These are phyloP conservation scores for Trypanosoma lewisi DNA, from an alignment of 208 protist genomes.

Conservation along the genomic window DNA sequence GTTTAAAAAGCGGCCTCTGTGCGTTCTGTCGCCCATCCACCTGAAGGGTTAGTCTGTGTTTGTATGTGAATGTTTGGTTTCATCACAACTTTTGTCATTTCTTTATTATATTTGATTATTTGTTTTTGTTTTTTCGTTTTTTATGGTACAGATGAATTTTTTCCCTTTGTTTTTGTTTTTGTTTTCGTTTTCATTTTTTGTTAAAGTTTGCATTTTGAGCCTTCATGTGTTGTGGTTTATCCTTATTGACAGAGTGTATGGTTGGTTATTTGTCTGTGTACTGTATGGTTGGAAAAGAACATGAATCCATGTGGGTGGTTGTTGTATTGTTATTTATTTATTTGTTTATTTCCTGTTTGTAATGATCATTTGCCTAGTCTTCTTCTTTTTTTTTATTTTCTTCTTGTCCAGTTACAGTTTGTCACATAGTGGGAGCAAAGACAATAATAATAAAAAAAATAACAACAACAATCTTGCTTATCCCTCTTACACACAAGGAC, in stretches of 20 bases:
- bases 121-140: background rate
- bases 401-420: too few relatives aligned
- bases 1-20: conserved; percentile 19
- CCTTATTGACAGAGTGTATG: too few relatives aligned
- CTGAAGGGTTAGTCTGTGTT: background rate
- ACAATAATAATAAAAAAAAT: too few relatives aligned
- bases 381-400: conserved; percentile 6
- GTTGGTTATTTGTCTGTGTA: too few relatives aligned
- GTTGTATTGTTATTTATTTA: background rate
- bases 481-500: conserved; percentile 2
- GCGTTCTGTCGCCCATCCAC: conserved; percentile 10
- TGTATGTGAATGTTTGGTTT: background rate
- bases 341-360: too few relatives aligned
- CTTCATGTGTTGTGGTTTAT: too few relatives aligned
- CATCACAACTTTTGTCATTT: background rate
- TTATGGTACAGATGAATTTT: background rate
- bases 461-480: too few relatives aligned
- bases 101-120: background rate
- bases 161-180: background rate
- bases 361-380: background rate
- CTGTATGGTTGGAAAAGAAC: background rate
- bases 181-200: background rate
- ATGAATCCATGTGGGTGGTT: background rate
- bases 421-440: too few relatives aligned
- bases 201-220: too few relatives aligned